Base-by-base conservation (phyloP, 2,329 filamentous ascomycete species). In the Coniochaeta prunicola region DNA sequence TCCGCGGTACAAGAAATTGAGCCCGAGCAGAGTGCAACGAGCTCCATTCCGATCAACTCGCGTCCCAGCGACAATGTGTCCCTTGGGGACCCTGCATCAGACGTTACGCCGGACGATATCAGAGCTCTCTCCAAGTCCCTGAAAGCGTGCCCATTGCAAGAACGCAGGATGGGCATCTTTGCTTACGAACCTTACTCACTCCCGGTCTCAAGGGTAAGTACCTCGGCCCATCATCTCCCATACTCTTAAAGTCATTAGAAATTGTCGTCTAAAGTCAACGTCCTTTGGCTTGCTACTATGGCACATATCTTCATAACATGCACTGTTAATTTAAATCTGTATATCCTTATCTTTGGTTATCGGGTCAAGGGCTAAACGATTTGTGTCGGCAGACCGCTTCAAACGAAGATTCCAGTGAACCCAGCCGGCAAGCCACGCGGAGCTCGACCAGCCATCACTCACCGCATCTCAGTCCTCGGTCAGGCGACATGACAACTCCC, bases 161-260 rank as follows among this genome's bases (percentile, higher is more conserved):
- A 92, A 66, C 83, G 86, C 59, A 85, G 92, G 63, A 85, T 96
- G 79, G 89, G 89, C 70, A 90, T 92, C 70, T 96, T 91, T 74
- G 87, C 89, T 48, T 97, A 92, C 69, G 92, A 97, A 71, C 88
- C 93, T 34, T 87, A 96, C 63, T 97, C 94, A 36, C 80, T 97
- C 57, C 93, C 94, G 38, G 81, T 84, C 33, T 93, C 91, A 53
- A 84, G 90, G 75, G 91, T 93, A 85, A 74, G 88, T 82, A 26
- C 21, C 6, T 50, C n/a, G 36, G 36, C 36, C 15, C 36, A 38
- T n/a, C 6, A 38, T 38, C 3, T n/a, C 19, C 19, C 3, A 36
- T 36, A 36, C 10, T 36, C 5, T 36, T 36, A n/a, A n/a, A n/a
- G n/a, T n/a, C n/a, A n/a, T n/a, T n/a, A n/a, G n/a, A n/a, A n/a